These are phyloP conservation scores for Bipolaris cookei DNA, from an alignment of 2,329 filamentous ascomycete species.

Conservation along the genomic window DNA sequence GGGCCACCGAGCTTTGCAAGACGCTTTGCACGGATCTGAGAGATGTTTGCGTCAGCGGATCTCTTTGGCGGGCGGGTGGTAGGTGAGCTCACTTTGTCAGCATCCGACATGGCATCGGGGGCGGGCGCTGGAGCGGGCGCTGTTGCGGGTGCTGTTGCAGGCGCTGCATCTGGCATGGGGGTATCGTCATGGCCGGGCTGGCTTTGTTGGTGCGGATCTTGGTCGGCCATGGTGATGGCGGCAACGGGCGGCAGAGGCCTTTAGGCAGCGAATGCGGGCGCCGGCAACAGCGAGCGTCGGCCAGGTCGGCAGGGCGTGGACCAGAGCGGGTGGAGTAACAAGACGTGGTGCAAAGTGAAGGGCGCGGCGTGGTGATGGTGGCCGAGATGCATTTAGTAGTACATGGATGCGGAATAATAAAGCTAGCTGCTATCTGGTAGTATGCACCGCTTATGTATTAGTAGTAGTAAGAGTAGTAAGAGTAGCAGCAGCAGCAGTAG, in stretches of 20 bases:
- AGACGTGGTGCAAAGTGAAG: background rate
- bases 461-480: background rate
- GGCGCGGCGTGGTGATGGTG: background rate
- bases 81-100: conserved; percentile 53
- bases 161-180: conserved; percentile 44
- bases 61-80: conserved; percentile 26
- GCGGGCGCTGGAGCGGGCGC: conserved; percentile 33
- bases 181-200: conserved; percentile 27
- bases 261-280: conserved; percentile 3
- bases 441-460: too few relatives aligned
- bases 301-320: background rate
- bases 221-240: conserved; percentile 31
- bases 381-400: background rate
- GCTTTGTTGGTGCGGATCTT: conserved; percentile 11
- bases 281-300: background rate
- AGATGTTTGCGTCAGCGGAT: conserved; percentile 37
- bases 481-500: background rate
- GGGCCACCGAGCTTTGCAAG: conserved; percentile 65
- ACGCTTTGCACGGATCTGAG: conserved; percentile 70
- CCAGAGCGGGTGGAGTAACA: background rate
- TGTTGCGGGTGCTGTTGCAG: background rate
- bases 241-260: background rate
- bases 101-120: conserved; percentile 50
- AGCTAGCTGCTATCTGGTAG: too few relatives aligned
- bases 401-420: background rate